Base-by-base conservation (phyloP, 2,329 filamentous ascomycete genomes). In the Lachnellula hyalina region DNA sequence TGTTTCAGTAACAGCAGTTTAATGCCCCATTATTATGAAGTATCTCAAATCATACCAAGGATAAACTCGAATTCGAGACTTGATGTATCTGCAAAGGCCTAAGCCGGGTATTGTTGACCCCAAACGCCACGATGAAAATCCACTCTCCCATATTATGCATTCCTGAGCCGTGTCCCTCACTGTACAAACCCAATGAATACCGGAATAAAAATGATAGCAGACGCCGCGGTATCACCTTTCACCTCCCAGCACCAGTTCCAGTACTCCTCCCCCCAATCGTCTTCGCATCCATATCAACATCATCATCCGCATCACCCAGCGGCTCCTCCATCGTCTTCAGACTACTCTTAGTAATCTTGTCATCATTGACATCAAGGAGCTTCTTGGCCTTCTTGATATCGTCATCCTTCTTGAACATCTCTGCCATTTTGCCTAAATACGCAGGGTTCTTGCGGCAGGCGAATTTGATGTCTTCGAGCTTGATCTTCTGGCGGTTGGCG, bases 391-490 rank as follows among this genome's bases (percentile, higher is more conserved):
- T 83, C 70, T 94, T 94, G 59, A 97, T 84, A 68, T 91, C 85
- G 68, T 86, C 86, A 64, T 95, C 90, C 78, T 93, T 92, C 72
- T 90, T 87, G 62, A 96, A 81, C 67, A 96, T 83, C 74, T 96
- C 91, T 69, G 90, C 85, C 52, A 97, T 91, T 66, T 93, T 85
- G 48, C 94, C 94, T 44, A 97, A 77, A 70, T 96, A 95, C 56
- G 82, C 78, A 8, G 89, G 86, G 67, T 97, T 95, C 61, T 88
- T 84, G 34, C 94, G 83, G 63, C 97, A 83, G 40, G 91, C 90
- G 73, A 96, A 99, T 68, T 95, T 91, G 75, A 99, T 96, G 73
- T 99, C 94, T 67, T 96, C 93, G 67, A 96, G 89, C 72, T 99
- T 99, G 74, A 99, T 91, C 75, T 99, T 99, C 67, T 96, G 90